Evolutionary conservation across 164 flowering plant genomes (phyloP), one percentile per base, ranked within the genome.

Genomic region (Vitis rupestris): DNA sequence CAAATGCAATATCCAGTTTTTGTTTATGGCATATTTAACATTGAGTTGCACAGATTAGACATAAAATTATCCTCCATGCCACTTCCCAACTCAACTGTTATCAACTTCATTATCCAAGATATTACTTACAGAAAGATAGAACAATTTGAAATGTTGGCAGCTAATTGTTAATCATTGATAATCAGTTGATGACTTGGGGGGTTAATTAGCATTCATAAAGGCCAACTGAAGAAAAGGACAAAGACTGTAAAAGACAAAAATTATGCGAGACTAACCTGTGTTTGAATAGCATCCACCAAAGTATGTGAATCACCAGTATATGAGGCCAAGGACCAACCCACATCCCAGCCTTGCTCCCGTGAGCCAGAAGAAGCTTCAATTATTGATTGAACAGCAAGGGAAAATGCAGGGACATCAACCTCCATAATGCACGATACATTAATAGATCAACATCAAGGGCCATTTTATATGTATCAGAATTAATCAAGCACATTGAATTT

Each of bases 301-400:
- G 80, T 50, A 55, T 73, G 90, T 72, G 80, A 67, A 72, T 64
- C 79, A 74, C 74, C 75, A 66, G 72, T 79, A 62, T 71, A 69
- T 30, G 86, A 81, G 30, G 90, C 87, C 75, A 91, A 76, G 15
- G 94, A 91, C 97, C 97, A 95, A 76, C 99, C 99, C 71, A 85
- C 85, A 60, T 92, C 99, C 99, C 99, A 95, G 61, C 87, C 82
- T 72, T 83, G 78, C 67, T 82, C 92, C 30, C 66, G 14, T 55
- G 84, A 78, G 73, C 90, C 84, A 67, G 78, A 70, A 53, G 91
- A 85, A 69, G 86, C 86, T 75, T 83, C 92, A 72, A 90, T 50
- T 49, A 95, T 77, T 27, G 93, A 84, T 66, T 87, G 87, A 59
- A 95, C 81, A 63, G 96, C 91, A 72, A 69, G 63, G 44, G 94